phyloP scores from a whole-genome alignment of 202 grass and related monocot genomes.

The Carex arenaria region DNA sequence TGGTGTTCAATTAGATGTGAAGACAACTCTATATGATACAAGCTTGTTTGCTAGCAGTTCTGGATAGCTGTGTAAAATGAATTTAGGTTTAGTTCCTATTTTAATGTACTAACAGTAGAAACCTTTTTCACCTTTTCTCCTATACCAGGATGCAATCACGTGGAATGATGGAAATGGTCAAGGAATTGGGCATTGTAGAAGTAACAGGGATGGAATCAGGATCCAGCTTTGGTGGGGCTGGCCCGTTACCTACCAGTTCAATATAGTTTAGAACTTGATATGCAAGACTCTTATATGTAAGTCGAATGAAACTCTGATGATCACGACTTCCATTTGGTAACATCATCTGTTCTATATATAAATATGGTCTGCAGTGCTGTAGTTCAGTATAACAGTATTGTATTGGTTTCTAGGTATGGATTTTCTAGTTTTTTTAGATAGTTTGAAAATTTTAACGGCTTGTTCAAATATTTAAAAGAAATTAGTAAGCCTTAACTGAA shows the following conservation, averaged over 20 bases:
- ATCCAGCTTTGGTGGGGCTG: neutral
- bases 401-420: neutral
- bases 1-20: neutral
- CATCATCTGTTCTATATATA: neutral
- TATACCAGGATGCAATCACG: neutral
- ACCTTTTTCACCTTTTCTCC: neutral
- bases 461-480: neutral
- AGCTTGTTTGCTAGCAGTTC: neutral
- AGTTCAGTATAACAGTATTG: neutral
- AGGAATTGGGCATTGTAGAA: neutral
- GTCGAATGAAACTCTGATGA: neutral
- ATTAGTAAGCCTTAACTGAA: neutral
- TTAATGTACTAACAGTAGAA: neutral
- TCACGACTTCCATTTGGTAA: neutral
- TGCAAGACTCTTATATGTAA: neutral
- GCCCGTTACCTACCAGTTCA: neutral
- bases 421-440: neutral
- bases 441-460: neutral
- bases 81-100: neutral
- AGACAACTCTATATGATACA: neutral
- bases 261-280: neutral
- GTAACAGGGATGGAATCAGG: neutral
- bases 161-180: neutral
- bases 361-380: neutral
- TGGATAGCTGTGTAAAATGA: neutral